Percentiles rank a stretch among this genome's conserved stretches.
These are phyloP conservation scores for Pinus taeda DNA, from an alignment of 75 land plant genomes.

Conservation along the genomic window DNA sequence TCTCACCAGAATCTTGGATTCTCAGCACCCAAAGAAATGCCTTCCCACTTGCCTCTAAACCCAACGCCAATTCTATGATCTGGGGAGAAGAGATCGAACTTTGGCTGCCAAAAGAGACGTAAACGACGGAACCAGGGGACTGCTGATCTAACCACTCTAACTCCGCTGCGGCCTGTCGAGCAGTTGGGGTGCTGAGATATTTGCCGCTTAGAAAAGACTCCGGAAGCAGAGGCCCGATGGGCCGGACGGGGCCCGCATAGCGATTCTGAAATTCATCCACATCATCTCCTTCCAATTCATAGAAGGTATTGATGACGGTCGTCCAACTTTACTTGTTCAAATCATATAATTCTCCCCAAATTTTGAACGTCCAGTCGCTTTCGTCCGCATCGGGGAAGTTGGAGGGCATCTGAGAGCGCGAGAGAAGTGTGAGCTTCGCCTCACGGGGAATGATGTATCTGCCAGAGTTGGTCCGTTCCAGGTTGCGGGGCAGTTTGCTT, in stretches of 20 bases:
- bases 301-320: background rate
- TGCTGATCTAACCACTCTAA: background rate
- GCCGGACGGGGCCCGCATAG: background rate
- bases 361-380: background rate
- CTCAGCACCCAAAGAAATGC: background rate
- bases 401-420: background rate
- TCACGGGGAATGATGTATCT: too few species aligned
- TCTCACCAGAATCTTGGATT: background rate
- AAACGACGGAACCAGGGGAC: background rate
- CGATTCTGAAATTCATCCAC: background rate
- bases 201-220: background rate
- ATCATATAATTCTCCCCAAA: background rate
- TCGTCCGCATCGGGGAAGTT: background rate
- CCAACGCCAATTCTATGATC: background rate
- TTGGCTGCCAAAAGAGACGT: background rate
- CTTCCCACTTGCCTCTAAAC: background rate
- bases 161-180: background rate
- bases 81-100: background rate
- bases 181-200: background rate
- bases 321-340: background rate
- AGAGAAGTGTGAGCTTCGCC: background rate
- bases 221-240: background rate
- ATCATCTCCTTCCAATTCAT: background rate
- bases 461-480: too few species aligned
- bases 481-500: too few species aligned